phyloP scores from a whole-genome alignment of 805 yeast species.

The Candida sanyiensis region DNA sequence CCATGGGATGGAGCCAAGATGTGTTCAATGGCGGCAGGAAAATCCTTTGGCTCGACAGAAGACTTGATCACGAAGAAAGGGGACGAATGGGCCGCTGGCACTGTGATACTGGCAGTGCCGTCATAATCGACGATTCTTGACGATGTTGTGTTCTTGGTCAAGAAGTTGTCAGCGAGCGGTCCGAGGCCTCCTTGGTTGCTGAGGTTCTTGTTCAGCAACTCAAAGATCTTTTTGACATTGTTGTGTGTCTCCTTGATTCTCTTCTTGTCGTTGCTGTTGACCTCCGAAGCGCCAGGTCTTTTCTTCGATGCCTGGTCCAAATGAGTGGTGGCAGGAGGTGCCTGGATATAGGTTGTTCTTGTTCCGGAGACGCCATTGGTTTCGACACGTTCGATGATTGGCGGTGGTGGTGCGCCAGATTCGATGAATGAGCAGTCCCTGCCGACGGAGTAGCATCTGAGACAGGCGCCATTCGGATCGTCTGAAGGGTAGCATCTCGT shows the following conservation, averaged over 20 bases:
- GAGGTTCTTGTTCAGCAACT: constrained; percentile 1
- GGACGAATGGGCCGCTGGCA: constrained; percentile 27
- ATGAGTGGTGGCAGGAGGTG: no score
- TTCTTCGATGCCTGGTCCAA: not conserved
- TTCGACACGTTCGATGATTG: not conserved
- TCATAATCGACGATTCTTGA: constrained; percentile 3
- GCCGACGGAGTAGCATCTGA: constrained; percentile 51
- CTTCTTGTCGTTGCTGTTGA: constrained; percentile 4
- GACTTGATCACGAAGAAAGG: constrained; percentile 24
- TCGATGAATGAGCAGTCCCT: constrained; percentile 34
- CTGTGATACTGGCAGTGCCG: constrained; percentile 12
- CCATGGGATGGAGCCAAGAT: constrained; percentile 11
- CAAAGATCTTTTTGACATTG: constrained; percentile 9
- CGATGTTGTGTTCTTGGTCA: constrained; percentile 11
- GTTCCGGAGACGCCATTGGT: no score
- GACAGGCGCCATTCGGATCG: constrained; percentile 39
- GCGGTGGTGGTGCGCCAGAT: constrained; percentile 17
- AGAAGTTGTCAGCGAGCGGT: constrained; percentile 5
- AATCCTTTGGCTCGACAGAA: constrained; percentile 13
- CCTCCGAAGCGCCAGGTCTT: not conserved
- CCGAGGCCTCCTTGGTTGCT: not conserved
- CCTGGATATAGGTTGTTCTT: no score
- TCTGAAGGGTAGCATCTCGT: constrained; percentile 55
- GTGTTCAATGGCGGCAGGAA: constrained; percentile 16
- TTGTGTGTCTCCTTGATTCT: constrained; percentile 10